Conservation (phyloP, 164 flowering plant species). For the Sedum album region DNA sequence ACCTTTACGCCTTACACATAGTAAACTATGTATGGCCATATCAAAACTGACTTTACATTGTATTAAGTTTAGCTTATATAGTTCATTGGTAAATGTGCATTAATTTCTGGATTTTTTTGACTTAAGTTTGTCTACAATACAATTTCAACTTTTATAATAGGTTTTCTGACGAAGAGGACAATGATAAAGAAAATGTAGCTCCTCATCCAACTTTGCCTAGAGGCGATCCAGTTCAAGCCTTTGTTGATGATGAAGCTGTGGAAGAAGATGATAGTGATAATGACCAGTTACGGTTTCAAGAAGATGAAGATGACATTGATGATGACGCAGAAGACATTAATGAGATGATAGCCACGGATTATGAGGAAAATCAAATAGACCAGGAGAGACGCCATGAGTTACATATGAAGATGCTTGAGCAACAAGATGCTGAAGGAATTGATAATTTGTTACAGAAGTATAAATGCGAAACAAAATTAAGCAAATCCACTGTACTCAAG, state of each 20-base stretch:
- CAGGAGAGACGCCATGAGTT: conserved; percentile 66
- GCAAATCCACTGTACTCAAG: conserved; percentile 23
- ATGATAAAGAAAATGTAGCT: conserved; percentile 63
- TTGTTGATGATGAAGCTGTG: conserved; percentile 90
- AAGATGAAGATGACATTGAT: conserved; percentile 49
- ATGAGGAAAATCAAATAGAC: conserved; percentile 55
- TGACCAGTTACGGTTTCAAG: conserved; percentile 43
- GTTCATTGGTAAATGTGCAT: neutral
- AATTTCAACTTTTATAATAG: conserved; percentile 24
- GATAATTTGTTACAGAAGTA: conserved; percentile 68
- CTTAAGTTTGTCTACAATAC: neutral
- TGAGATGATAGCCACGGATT: conserved; percentile 64
- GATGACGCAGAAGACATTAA: conserved; percentile 56
- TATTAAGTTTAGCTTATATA: too few relatives aligned
- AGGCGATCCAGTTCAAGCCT: conserved; percentile 74
- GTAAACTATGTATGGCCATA: neutral
- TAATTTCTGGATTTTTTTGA: neutral
- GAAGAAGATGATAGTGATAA: conserved; percentile 92
- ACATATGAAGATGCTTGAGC: conserved; percentile 89
- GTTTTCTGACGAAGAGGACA: conserved; percentile 62
- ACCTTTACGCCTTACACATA: neutral
- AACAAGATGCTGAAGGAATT: conserved; percentile 83
- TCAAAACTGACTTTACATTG: neutral
- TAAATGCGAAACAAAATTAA: conserved; percentile 36
- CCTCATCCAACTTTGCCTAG: conserved; percentile 34